Evolutionary conservation across 371 early-diverging fungal species (phyloP), one percentile per base, ranked within the genome.

Genomic region (Mucor sp.): DNA sequence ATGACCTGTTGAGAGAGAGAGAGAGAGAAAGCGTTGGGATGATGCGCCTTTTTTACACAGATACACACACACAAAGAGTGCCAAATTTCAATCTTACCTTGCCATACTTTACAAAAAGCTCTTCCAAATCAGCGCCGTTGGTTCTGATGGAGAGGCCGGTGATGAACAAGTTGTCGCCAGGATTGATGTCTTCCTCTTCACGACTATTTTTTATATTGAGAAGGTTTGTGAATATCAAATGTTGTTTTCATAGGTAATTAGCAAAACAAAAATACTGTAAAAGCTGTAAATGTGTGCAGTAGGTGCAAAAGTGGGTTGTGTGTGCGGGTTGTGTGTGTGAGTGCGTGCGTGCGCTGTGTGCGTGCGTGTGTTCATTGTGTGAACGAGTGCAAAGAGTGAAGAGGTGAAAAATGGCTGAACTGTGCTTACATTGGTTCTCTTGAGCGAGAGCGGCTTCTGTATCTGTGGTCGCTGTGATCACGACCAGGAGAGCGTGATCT

Each of bases 151-250:
- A 79, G 23, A 94, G 84, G 32, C 91, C 90, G 48, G 90, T 90
- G 56, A 94, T 89, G 71, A 90, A 93, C 57, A 94, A 77, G 68
- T 92, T 94, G 75, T 87, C 90, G 33, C 94, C 92, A 60, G 92
- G 90, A 69, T 93, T 92, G 61, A 69, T 58, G 63, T 82, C 83
- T 60, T 78, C 80, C 56, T 72, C 77, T 9, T 71, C 27, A 47
- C 33, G 63, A 47, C 23, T 50, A 56, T 39, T 55, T n/a, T n/a
- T 57, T 32, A 57, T 32, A 57, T 33, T 39, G 39, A 17, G 47
- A 35, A 44, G 47, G 35, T 58, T 30, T 32, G 19, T 47, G 39
- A 57, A 25, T 43, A 50, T 58, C 39, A 19, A 47, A 60, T 58
- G 60, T 53, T 63, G 64, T 61, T 57, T 35, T 28, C 53, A 33